phyloP scores from a whole-genome alignment of 169 alveolate genomes.

The Plasmodium gaboni region DNA sequence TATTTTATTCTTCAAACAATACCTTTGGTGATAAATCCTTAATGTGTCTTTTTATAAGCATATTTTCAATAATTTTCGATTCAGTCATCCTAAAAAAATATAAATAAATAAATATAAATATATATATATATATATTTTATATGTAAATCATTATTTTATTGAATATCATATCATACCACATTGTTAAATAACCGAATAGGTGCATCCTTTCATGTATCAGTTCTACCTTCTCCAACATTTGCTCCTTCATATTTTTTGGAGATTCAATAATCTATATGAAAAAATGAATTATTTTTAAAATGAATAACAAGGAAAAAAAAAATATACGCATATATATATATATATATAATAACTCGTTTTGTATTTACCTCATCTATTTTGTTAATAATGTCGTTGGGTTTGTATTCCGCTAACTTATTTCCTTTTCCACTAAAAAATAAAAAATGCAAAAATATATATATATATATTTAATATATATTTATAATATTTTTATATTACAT shows the following conservation, averaged over 20 bases:
- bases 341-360: too few species aligned
- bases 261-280: conserved; percentile 46
- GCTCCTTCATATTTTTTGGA: conserved; percentile 43
- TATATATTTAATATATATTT: background rate
- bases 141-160: conserved; percentile 2
- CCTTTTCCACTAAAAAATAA: conserved; percentile 49
- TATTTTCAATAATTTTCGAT: conserved; percentile 63
- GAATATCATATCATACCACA: conserved; percentile 57
- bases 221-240: conserved; percentile 64
- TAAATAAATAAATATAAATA: conserved; percentile 2
- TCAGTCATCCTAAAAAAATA: conserved; percentile 54
- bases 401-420: conserved; percentile 58
- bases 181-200: conserved; percentile 52
- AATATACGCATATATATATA: background rate
- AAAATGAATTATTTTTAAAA: background rate
- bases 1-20: too few species aligned
- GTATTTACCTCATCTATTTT: conserved; percentile 57
- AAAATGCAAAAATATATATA: conserved; percentile 8
- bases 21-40: conserved; percentile 38
- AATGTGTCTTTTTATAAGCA: conserved; percentile 69
- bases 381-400: conserved; percentile 63
- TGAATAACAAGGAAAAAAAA: background rate
- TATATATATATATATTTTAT: background rate
- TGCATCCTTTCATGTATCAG: conserved; percentile 67
- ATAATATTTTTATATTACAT: too few species aligned